Conservation (phyloP, 1,139 yeast genomes). For the Debaryomyces sp. region DNA sequence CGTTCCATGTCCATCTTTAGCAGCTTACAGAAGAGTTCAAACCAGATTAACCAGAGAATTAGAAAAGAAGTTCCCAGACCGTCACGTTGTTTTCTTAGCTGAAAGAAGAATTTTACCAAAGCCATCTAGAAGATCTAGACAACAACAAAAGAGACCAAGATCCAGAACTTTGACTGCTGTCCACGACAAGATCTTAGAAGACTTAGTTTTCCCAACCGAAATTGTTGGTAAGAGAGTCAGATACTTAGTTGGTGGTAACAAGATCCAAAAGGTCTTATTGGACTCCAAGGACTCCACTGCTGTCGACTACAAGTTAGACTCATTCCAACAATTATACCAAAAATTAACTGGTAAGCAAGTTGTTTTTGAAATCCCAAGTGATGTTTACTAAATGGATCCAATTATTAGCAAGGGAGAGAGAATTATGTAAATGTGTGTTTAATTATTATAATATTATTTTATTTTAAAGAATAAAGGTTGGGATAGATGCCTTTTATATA, state of each 20-base stretch:
- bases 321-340: slow-evolving; percentile 98
- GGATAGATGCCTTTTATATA: slow-evolving; percentile 10
- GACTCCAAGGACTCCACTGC: slow-evolving; percentile 98
- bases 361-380: slow-evolving; percentile 94
- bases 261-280: slow-evolving; percentile 96
- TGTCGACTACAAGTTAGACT: slow-evolving; percentile 98
- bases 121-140: slow-evolving; percentile 90
- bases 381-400: slow-evolving; percentile 38
- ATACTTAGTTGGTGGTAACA: slow-evolving; percentile 99
- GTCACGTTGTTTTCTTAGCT: slow-evolving; percentile 99
- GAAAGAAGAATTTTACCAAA: slow-evolving; percentile 99
- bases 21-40: slow-evolving; percentile 97
- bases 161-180: slow-evolving; percentile 99
- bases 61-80: slow-evolving; percentile 99
- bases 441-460: slow-evolving; percentile 10
- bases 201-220: slow-evolving; percentile 99
- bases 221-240: slow-evolving; percentile 99
- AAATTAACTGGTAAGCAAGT: slow-evolving; percentile 99
- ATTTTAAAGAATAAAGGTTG: slow-evolving; percentile 7
- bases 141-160: slow-evolving; percentile 99
- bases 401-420: slow-evolving; percentile 1
- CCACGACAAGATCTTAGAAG: slow-evolving; percentile 98
- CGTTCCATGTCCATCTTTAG: slow-evolving; percentile 95
- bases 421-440: slow-evolving; percentile 8
- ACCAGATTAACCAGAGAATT: slow-evolving; percentile 98